Evolutionary conservation across 225 moss, liverwort and hornwort genomes (phyloP), one percentile per base, ranked within the genome.

Genomic region (Marchantia polymorpha): DNA sequence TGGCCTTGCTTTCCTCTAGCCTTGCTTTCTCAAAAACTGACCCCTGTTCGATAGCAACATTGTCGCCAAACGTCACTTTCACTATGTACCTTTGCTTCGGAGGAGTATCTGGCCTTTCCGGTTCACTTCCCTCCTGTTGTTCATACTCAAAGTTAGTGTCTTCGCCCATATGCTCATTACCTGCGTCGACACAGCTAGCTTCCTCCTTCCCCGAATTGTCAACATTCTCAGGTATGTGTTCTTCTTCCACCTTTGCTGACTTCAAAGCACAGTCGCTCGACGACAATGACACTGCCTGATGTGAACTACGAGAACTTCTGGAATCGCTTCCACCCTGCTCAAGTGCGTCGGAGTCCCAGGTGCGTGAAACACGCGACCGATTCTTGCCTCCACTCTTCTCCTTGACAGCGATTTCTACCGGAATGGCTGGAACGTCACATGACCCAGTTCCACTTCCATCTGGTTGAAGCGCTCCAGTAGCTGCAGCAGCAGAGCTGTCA

Each of bases 61-160:
- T 51, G 4, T 73, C 73, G 29, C 52, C 73, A 54, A 73, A 73
- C 14, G 73, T 73, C 0, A 73, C 73, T 16, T 73, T 73, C 26
- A 73, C 73, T 11, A 73, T 30, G 73, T 53, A 73, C 13, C 54
- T 73, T 29, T 73, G 8, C 16, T 39, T 61, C 0, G 59, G 46
- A 39, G 61, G 39, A 31, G 76, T 53, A 7, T 25, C 23, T 25
- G 13, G 46, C 59, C 31, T 60, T 7, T 17, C 61, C 31, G 30
- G 19, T 47, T 59, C 22, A 47, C 55, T 60, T 46, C 10, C 46
- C 20, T 60, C 59, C 20, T 39, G 30, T 10, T 76, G 59, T 29
- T 76, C 30, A 0, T 8, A 17, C 60, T 59, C 76, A 58, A 47
- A 5, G 19, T 39, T 29, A 39, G 60, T 17, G 10, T 23, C 73